Percentiles rank a stretch among this genome's conserved stretches.
Evolutionary conservation across 345 rosid species (phyloP).

Genomic region (Aegle marmelos): DNA sequence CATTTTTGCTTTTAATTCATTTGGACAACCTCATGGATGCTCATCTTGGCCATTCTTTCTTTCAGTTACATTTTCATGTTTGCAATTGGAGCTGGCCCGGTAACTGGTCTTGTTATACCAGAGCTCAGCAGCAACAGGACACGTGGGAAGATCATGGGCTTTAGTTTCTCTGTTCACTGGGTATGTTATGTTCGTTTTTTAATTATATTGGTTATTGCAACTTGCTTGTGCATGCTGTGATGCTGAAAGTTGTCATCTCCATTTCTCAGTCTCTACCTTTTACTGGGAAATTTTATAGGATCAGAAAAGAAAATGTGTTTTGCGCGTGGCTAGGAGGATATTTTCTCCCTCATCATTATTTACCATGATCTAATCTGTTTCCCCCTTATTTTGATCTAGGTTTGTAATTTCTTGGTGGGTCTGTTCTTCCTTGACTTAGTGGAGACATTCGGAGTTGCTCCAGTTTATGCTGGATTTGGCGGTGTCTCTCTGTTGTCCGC

Average conservation of each 20-base stretch:
- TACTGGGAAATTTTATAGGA: background rate
- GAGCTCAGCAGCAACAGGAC: slow-evolving; percentile 67
- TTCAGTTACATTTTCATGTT: slow-evolving; percentile 64
- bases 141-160: slow-evolving; percentile 75
- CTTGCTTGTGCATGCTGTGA: background rate
- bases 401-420: slow-evolving; percentile 78
- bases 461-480: slow-evolving; percentile 63
- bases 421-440: slow-evolving; percentile 64
- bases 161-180: slow-evolving; percentile 80
- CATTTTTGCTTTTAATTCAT: background rate
- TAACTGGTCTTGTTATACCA: slow-evolving; percentile 69
- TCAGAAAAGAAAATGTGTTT: background rate
- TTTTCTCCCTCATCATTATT: background rate
- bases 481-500: slow-evolving; percentile 62
- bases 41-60: background rate
- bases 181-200: slow-evolving; percentile 28
- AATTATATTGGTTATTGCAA: background rate
- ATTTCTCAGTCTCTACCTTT: background rate
- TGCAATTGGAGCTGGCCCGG: slow-evolving; percentile 80
- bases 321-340: background rate
- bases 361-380: background rate
- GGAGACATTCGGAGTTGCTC: slow-evolving; percentile 54
- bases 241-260: background rate
- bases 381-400: slow-evolving; percentile 31
- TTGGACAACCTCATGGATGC: background rate